Evolutionary conservation across 768 basidiomycete species (phyloP).

Genomic region (Tylopilus sp.): DNA sequence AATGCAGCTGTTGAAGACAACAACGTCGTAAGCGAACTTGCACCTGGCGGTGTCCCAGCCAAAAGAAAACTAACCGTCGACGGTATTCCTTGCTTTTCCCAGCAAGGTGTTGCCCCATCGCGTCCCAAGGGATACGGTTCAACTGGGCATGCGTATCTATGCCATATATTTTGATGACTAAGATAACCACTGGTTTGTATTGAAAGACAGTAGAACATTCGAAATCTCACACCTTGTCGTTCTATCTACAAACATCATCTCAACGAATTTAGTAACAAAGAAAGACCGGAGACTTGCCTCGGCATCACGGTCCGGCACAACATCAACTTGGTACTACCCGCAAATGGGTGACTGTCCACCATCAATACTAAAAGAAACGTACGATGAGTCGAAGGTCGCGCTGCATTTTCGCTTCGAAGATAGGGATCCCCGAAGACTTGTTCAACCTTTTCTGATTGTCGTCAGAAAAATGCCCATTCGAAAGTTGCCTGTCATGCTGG

Average conservation of each 20-base stretch:
- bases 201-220: neutral
- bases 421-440: conserved; percentile 45
- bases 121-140: conserved; percentile 43
- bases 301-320: conserved; percentile 36
- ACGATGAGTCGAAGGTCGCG: conserved; percentile 50
- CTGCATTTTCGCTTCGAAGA: conserved; percentile 70
- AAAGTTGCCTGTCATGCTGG: conserved; percentile 50
- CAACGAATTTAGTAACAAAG: neutral
- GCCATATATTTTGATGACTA: conserved; percentile 49
- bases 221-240: conserved; percentile 32
- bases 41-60: neutral
- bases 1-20: conserved; percentile 37
- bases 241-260: conserved; percentile 32
- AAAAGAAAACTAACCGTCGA: conserved; percentile 36
- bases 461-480: conserved; percentile 63
- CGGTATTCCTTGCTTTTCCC: conserved; percentile 51
- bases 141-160: conserved; percentile 49
- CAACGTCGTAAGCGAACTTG: neutral
- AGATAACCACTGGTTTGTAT: neutral
- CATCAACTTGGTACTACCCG: conserved; percentile 48
- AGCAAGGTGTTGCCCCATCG: conserved; percentile 39
- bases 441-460: conserved; percentile 65
- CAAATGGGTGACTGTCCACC: neutral
- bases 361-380: conserved; percentile 12
- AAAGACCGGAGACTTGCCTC: conserved; percentile 17